Conservation (phyloP, 768 basidiomycete species). For the Amanita molliuscula region DNA sequence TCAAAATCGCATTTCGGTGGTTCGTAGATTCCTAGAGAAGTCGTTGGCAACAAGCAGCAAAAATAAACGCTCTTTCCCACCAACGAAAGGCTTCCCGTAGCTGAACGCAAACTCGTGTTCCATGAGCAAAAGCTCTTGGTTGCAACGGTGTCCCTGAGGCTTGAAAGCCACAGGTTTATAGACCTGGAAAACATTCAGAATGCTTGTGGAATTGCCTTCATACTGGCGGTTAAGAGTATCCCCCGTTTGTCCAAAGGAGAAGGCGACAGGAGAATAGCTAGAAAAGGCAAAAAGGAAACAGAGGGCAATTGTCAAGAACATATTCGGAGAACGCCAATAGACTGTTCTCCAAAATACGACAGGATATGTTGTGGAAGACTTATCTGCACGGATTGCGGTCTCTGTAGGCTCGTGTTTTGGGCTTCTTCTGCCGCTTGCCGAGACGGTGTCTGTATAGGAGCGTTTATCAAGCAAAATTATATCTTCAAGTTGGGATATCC, state of each 20-base stretch:
- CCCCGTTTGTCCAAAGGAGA: background rate
- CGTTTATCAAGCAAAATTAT: no score
- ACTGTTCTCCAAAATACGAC: no score
- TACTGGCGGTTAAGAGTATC: background rate
- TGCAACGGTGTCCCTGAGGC: background rate
- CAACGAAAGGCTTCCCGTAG: constrained; percentile 2
- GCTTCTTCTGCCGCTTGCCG: no score
- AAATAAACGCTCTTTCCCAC: background rate
- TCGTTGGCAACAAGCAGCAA: background rate
- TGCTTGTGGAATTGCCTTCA: background rate
- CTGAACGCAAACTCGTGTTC: constrained; percentile 3
- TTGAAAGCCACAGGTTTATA: background rate
- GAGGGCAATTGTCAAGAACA: background rate
- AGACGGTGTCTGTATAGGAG: no score
- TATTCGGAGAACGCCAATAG: background rate
- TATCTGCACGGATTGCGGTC: background rate
- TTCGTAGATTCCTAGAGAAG: background rate
- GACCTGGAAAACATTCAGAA: constrained; percentile 1
- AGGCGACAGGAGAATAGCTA: background rate
- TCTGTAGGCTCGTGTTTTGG: background rate
- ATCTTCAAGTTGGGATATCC: no score
- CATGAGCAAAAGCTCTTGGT: background rate
- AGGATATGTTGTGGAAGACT: no score
- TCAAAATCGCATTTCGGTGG: constrained; percentile 14
- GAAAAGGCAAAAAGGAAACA: background rate